Evolutionary conservation across 768 basidiomycete genomes (phyloP).

Genomic region (Lactarius sp.): DNA sequence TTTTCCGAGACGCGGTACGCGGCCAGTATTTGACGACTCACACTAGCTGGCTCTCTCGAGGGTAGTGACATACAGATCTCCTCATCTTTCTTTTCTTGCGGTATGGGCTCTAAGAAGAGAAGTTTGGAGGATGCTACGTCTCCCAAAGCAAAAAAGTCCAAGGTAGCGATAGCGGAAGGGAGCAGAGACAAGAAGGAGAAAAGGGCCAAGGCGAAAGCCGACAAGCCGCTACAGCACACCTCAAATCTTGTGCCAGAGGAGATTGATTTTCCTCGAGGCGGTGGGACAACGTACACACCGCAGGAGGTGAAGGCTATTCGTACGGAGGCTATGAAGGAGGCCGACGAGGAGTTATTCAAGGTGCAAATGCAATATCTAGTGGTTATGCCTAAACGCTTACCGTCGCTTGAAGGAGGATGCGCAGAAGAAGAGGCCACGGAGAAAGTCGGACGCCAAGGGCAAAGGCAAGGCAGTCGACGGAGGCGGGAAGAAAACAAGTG

Average conservation of each 20-base stretch:
- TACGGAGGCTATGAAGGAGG: slow-evolving; percentile 81
- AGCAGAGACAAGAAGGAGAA: slow-evolving; percentile 29
- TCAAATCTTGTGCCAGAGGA: slow-evolving; percentile 56
- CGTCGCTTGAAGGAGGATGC: slow-evolving; percentile 23
- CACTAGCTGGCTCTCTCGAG: neutral
- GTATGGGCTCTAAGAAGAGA: slow-evolving; percentile 56
- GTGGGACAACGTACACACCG: slow-evolving; percentile 84
- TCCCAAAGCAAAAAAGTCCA: slow-evolving; percentile 59
- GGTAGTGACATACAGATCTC: too few relatives aligned
- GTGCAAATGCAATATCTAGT: slow-evolving; percentile 35
- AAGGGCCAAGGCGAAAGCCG: slow-evolving; percentile 28
- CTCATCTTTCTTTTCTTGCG: neutral
- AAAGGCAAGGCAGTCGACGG: slow-evolving; percentile 32
- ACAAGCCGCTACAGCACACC: slow-evolving; percentile 32
- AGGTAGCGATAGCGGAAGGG: slow-evolving; percentile 34
- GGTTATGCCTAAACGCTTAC: neutral
- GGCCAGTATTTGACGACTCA: neutral
- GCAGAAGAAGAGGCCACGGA: slow-evolving; percentile 41
- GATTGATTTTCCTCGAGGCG: slow-evolving; percentile 93
- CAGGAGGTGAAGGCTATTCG: slow-evolving; percentile 82
- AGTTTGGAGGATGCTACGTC: slow-evolving; percentile 49
- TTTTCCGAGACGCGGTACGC: neutral
- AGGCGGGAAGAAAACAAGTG: slow-evolving; percentile 45
- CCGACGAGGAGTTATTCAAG: slow-evolving; percentile 71
- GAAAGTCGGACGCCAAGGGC: slow-evolving; percentile 41